Base-by-base conservation (phyloP, 2,329 filamentous ascomycete species). In the Fusarium praegraminearum region DNA sequence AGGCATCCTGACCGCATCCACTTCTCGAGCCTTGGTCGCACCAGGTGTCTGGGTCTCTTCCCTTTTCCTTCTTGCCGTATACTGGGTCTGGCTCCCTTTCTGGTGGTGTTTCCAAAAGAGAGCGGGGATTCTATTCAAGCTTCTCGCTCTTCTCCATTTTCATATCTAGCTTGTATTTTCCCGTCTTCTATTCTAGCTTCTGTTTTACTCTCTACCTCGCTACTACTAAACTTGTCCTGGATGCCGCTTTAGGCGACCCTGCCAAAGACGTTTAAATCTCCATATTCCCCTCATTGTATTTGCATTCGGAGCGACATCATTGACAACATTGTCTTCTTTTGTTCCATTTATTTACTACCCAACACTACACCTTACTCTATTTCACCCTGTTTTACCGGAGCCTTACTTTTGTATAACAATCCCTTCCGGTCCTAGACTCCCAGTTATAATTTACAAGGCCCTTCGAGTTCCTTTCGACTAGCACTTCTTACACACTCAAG, bases 91-190 rank as follows among this genome's bases (percentile, higher is more conserved):
- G 57, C 46, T 68, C 51, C 45, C 41, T 71, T 70, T 46, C 28
- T 45, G 59, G 40, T 69, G 67, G 63, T 71, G 63, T 70, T 69
- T 57, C 55, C 55, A 43, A 51, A 36, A 53, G 63, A 52, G 63
- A 66, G 67, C 55, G 64, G 68, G 64, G 63, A 57, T 69, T 57
- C 64, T 32, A 65, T 68, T 67, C 64, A 64, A 69, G 49, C 68
- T 71, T 71, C 63, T 65, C 24, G 43, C 57, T 35, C 49, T 69
- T 69, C 67, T 69, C 67, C 67, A 71, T 65, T 70, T 70, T 40
- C 63, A 65, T 57, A 70, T 65, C 60, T 60, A 70, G 62, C 67
- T 66, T 69, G 45, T 65, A 65, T 62, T 53, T 61, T 64, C 69
- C 59, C 41, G 43, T 35, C 32, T 62, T 51, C 32, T 33, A 45